Evolutionary conservation across 148 eudicot species (phyloP).

Genomic region (Simmondsia chinensis): DNA sequence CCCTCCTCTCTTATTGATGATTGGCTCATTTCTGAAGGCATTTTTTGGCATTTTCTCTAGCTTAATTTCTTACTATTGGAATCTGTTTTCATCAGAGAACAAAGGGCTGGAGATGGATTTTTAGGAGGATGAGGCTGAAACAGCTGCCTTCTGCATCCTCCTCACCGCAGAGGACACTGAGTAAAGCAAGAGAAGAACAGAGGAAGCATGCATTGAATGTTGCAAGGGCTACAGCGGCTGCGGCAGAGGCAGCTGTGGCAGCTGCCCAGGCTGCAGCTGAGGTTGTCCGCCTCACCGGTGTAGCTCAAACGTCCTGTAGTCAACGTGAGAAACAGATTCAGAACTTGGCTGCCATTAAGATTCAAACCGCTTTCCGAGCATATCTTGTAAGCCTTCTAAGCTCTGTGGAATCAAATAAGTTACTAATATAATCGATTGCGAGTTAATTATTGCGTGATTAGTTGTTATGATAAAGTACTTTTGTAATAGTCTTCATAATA

Average conservation of each 20-base stretch:
- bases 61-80: background rate
- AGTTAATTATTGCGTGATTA: too few relatives aligned
- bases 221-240: constrained; percentile 78
- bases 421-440: too few relatives aligned
- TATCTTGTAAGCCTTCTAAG: constrained; percentile 54
- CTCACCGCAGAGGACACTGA: constrained; percentile 28
- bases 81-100: constrained; percentile 20
- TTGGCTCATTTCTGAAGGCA: background rate
- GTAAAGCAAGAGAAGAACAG: constrained; percentile 63
- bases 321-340: constrained; percentile 14
- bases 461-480: too few relatives aligned
- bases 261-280: constrained; percentile 96
- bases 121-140: constrained; percentile 34
- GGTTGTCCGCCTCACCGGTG: constrained; percentile 56
- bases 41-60: background rate
- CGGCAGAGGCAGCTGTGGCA: constrained; percentile 87
- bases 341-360: constrained; percentile 49
- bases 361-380: constrained; percentile 69
- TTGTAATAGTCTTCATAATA: too few relatives aligned
- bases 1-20: too few relatives aligned
- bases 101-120: constrained; percentile 53
- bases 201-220: constrained; percentile 65
- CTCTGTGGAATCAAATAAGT: too few relatives aligned
- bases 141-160: constrained; percentile 30
- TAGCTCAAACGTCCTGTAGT: constrained; percentile 12